Conservation (phyloP, 2,329 filamentous ascomycete species). For the Hypoxylon sp. region DNA sequence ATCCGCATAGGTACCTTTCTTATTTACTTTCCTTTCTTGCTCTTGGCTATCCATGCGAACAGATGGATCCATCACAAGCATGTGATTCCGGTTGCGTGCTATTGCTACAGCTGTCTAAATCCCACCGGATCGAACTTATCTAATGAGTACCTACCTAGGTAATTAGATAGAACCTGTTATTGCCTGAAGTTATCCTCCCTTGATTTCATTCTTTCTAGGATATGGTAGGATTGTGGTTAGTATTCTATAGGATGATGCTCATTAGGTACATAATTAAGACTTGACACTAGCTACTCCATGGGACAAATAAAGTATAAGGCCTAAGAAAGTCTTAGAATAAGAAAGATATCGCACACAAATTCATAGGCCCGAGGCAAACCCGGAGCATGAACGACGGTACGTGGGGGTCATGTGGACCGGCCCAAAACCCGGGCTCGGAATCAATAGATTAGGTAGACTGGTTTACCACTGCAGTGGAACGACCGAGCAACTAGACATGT, state of each 20-base stretch:
- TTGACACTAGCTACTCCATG: background rate
- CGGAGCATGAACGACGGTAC: background rate
- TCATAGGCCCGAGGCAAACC: conserved; percentile 16
- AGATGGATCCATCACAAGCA: conserved; percentile 14
- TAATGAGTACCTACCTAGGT: background rate
- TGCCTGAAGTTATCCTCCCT: background rate
- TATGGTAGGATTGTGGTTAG: background rate
- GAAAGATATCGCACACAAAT: conserved; percentile 2
- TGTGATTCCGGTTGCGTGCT: conserved; percentile 22
- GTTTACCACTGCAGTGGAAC: background rate
- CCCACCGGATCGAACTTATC: conserved; percentile 9
- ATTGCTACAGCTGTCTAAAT: conserved; percentile 16
- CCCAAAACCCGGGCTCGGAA: conserved; percentile 8
- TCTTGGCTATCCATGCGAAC: conserved; percentile 10
- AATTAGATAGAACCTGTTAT: background rate
- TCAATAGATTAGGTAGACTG: background rate
- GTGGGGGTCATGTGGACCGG: conserved; percentile 18
- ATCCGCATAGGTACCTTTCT: conserved; percentile 6
- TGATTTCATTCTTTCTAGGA: background rate
- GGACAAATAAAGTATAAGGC: background rate
- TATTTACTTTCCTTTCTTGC: conserved; percentile 18
- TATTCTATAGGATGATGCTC: background rate
- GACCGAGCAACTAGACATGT: conserved; percentile 11
- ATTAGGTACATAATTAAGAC: background rate
- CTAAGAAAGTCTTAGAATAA: background rate